Evolutionary conservation across 176 grass and related monocot species (phyloP), one percentile per base, ranked within the genome.

Genomic region (Raddia distichophylla): DNA sequence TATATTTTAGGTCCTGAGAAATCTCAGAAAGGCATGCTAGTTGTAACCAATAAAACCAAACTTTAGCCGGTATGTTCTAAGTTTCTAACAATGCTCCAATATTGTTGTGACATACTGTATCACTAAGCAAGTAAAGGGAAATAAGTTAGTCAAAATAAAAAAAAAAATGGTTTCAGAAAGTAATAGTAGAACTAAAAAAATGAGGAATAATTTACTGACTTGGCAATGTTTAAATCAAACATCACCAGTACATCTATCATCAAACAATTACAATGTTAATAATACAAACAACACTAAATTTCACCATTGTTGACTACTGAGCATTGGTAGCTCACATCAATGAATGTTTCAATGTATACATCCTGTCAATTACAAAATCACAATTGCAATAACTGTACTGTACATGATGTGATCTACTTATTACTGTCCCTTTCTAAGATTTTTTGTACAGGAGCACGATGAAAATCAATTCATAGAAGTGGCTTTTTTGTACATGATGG

Each of bases 351-450:
- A 16, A 62, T 78, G 19, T 64, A 3, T 46, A 20, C 22, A 64
- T 51, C 67, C 3, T 70, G 35, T 73, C 47, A 74, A 60, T 57
- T 71, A 34, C 61, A 9, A 79, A 64, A 79, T 35, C 67, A 73
- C 27, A 27, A 27, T 79, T 85, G 10, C 47, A 76, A 7, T 44
- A 32, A 79, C 34, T 54, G 66, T 17, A 64, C 3, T 33, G 13
- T 32, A 48, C 10, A 8, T 40, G 1, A 60, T 84, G 69, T 69
- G 2, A 18, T 77, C 64, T 64, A 20, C 20, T 13, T n/a, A 65
- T 55, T 19, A 65, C n/a, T 65, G 37, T 34, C 35, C 13, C 11
- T 17, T 76, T 49, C 55, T 49, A 13, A 61, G 17, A 60, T 18
- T 80, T 40, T 58, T 67, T 19, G 70, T 55, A 71, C 8, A 53